A percentile compares a stretch with the other conserved stretches of the same genome.
Evolutionary conservation across 2,329 filamentous ascomycete genomes (phyloP).

Genomic region (Phaeosphaeriaceae sp.): DNA sequence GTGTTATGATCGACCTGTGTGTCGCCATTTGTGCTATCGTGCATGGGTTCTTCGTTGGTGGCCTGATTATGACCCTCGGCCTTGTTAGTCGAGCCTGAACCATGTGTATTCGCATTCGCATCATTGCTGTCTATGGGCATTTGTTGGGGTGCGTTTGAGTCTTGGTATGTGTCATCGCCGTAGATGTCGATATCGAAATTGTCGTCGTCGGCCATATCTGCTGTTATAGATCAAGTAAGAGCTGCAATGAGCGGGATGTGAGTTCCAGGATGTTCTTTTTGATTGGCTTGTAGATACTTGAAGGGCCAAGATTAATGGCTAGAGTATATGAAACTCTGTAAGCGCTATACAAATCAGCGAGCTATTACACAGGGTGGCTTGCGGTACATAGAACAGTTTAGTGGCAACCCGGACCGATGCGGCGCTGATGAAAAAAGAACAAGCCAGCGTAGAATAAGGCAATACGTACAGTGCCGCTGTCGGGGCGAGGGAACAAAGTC

Average conservation of each 20-base stretch:
- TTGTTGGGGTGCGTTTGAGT: slow-evolving; percentile 31
- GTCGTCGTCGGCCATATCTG: slow-evolving; percentile 64
- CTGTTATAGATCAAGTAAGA: slow-evolving; percentile 31
- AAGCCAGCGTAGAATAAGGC: slow-evolving; percentile 40
- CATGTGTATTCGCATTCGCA: slow-evolving; percentile 43
- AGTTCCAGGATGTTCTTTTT: slow-evolving; percentile 39
- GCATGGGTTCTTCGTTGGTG: slow-evolving; percentile 28
- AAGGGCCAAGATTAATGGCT: slow-evolving; percentile 41
- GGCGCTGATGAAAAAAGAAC: slow-evolving; percentile 16
- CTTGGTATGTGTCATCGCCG: slow-evolving; percentile 60
- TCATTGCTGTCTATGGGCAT: slow-evolving; percentile 28
- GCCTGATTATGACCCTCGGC: slow-evolving; percentile 15
- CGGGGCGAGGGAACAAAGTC: slow-evolving; percentile 38
- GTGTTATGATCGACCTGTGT: slow-evolving; percentile 37
- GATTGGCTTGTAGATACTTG: slow-evolving; percentile 50
- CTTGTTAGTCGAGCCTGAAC: slow-evolving; percentile 20
- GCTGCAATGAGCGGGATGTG: slow-evolving; percentile 29
- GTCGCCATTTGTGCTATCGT: slow-evolving; percentile 28
- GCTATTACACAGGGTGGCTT: slow-evolving; percentile 29
- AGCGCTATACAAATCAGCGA: slow-evolving; percentile 45
- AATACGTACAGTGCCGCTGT: slow-evolving; percentile 50
- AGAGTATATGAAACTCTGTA: slow-evolving; percentile 49
- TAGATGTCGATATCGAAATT: slow-evolving; percentile 76
- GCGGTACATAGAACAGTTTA: slow-evolving; percentile 15
- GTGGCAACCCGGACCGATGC: slow-evolving; percentile 17